phyloP scores from a whole-genome alignment of 208 protist species.

The Trypanosoma vivax region DNA sequence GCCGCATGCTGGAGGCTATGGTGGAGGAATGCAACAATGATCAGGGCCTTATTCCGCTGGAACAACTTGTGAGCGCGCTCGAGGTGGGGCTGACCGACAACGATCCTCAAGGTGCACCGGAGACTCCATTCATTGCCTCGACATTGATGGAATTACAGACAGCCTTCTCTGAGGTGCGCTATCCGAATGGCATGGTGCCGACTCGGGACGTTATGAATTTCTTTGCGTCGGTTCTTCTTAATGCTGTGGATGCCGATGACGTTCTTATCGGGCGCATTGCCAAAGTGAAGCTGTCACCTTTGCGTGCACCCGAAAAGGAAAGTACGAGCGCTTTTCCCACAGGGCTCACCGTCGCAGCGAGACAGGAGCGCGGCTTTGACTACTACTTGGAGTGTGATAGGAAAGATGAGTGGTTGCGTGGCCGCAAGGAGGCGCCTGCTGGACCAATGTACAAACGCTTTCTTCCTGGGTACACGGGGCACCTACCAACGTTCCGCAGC shows the following conservation, averaged over 20 bases:
- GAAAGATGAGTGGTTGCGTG: conserved; percentile 71
- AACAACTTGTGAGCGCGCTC: conserved; percentile 3
- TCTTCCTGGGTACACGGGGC: conserved; percentile 67
- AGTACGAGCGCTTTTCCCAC: neutral
- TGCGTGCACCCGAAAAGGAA: neutral
- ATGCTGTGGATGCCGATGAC: conserved; percentile 1
- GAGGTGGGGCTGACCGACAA: conserved; percentile 1
- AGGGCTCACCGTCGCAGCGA: neutral
- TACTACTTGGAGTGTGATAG: conserved; percentile 58
- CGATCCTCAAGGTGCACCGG: neutral
- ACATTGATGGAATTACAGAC: conserved; percentile 9
- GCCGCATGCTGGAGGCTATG: conserved; percentile 7
- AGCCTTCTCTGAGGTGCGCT: conserved; percentile 30
- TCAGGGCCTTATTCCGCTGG: neutral
- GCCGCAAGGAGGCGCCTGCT: conserved; percentile 47
- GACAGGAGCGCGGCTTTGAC: conserved; percentile 32
- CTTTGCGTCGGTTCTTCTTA: conserved; percentile 31
- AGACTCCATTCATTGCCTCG: neutral
- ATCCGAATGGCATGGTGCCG: conserved; percentile 32
- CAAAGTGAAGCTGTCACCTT: conserved; percentile 12
- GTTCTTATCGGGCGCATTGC: conserved; percentile 18
- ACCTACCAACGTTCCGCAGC: conserved; percentile 67
- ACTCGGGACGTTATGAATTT: conserved; percentile 24
- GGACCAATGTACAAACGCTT: conserved; percentile 51
- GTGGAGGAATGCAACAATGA: neutral